Conservation (phyloP, 2,329 filamentous ascomycete species). For the Penicillium sp. region DNA sequence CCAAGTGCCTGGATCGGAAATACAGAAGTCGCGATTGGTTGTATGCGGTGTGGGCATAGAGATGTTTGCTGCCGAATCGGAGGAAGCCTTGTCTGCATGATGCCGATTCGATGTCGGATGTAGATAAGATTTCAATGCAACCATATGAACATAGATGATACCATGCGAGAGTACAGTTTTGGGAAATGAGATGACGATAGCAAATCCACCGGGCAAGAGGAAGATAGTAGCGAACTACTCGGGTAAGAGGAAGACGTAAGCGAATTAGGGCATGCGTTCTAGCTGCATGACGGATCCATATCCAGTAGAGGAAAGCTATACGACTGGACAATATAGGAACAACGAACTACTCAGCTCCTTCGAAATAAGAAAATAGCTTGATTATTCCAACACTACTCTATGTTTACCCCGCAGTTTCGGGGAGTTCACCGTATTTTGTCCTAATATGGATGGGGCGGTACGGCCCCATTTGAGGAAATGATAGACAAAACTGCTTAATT, state of each 20-base stretch:
- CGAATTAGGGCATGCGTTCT: background rate
- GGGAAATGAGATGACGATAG: background rate
- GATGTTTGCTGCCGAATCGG: conserved; percentile 33
- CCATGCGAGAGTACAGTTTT: background rate
- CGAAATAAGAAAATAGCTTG: background rate
- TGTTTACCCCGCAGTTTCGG: conserved; percentile 2
- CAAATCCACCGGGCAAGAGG: background rate
- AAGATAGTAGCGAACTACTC: background rate
- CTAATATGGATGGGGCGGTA: background rate
- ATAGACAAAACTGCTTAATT: background rate
- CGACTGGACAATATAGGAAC: background rate
- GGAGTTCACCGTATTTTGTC: background rate
- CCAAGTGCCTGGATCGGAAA: background rate
- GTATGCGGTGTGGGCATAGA: conserved; percentile 54
- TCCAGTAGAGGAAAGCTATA: background rate
- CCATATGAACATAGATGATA: conserved; percentile 5
- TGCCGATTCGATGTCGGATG: conserved; percentile 18
- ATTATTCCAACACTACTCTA: background rate
- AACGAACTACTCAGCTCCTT: background rate
- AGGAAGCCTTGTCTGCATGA: conserved; percentile 3
- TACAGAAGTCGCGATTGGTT: conserved; percentile 32
- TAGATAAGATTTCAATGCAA: conserved; percentile 10
- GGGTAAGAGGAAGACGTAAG: background rate
- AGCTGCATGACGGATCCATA: background rate
- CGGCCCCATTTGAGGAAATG: background rate